Evolutionary conservation across 1,284 basidiomycete genomes (phyloP).

Genomic region (Rhodotorula sp.): DNA sequence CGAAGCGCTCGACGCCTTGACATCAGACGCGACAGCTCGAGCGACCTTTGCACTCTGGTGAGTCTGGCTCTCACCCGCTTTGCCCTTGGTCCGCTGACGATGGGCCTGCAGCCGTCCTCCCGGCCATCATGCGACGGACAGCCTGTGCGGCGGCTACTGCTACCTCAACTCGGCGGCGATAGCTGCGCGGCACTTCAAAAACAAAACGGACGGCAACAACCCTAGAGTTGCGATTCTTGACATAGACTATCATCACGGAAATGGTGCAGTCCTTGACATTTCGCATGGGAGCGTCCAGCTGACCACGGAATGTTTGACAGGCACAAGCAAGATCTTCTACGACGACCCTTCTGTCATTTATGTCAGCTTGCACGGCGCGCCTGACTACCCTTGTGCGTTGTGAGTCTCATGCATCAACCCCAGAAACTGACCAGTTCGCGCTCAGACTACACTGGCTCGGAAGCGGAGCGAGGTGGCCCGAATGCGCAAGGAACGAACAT

Average conservation of each 20-base stretch:
- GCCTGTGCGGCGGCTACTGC: constrained; percentile 52
- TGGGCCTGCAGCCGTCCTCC: constrained; percentile 48
- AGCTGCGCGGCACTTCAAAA: constrained; percentile 45
- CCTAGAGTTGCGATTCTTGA: constrained; percentile 49
- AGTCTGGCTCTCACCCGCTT: no score
- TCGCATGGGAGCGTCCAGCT: no score
- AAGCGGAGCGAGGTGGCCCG: constrained; percentile 47
- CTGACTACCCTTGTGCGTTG: constrained; percentile 51
- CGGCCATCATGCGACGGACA: constrained; percentile 50
- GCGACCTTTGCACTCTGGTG: constrained; percentile 47
- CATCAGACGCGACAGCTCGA: not conserved
- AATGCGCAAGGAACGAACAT: constrained; percentile 46
- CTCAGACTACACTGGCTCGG: constrained; percentile 50
- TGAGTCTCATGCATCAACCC: not conserved
- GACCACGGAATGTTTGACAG: constrained; percentile 15
- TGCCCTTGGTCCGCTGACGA: not conserved
- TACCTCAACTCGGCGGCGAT: constrained; percentile 51
- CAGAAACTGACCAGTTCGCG: no score
- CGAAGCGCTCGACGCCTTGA: constrained; percentile 43
- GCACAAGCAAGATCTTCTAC: constrained; percentile 49
- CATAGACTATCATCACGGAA: constrained; percentile 54
- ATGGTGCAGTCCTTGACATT: constrained; percentile 44
- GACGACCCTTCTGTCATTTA: constrained; percentile 49
- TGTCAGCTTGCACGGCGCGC: constrained; percentile 49
- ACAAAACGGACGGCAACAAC: not conserved